phyloP scores from a whole-genome alignment of 2,329 filamentous ascomycete genomes.

The Nakataea oryzae region DNA sequence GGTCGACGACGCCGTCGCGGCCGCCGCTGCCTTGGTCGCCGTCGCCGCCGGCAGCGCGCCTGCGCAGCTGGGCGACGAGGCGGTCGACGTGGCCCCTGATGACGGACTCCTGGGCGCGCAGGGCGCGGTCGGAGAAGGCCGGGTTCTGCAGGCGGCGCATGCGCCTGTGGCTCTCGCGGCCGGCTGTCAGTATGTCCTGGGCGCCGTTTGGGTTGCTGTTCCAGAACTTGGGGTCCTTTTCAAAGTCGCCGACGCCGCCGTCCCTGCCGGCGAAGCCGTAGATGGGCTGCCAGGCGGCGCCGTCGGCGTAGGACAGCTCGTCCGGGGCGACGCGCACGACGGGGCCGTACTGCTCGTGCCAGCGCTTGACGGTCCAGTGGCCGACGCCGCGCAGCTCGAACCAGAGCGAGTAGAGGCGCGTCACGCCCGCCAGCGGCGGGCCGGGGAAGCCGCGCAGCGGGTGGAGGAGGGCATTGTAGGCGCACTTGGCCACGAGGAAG shows the following conservation, averaged over 20 bases:
- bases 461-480: background rate
- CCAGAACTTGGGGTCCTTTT: constrained; percentile 6
- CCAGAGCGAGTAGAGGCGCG: constrained; percentile 4
- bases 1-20: constrained; percentile 9
- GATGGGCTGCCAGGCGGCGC: background rate
- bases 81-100: constrained; percentile 6
- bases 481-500: background rate
- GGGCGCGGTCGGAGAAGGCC: constrained; percentile 9
- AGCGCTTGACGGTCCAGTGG: constrained; percentile 14
- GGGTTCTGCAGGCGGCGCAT: constrained; percentile 5
- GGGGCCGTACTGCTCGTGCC: background rate
- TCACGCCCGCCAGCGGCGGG: background rate
- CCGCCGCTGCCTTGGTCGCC: constrained; percentile 1
- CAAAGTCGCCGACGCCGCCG: constrained; percentile 3
- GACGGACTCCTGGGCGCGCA: constrained; percentile 7
- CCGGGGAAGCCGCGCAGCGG: background rate
- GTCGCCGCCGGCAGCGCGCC: constrained; percentile 16
- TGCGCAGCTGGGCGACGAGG: constrained; percentile 3
- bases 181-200: constrained; percentile 4
- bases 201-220: background rate
- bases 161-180: constrained; percentile 1
- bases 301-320: background rate
- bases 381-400: constrained; percentile 15
- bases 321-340: background rate
- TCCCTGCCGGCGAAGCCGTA: constrained; percentile 14